Evolutionary conservation across 1,284 basidiomycete species (phyloP), one percentile per base, ranked within the genome.

Genomic region (Heterobasidion parviporum): DNA sequence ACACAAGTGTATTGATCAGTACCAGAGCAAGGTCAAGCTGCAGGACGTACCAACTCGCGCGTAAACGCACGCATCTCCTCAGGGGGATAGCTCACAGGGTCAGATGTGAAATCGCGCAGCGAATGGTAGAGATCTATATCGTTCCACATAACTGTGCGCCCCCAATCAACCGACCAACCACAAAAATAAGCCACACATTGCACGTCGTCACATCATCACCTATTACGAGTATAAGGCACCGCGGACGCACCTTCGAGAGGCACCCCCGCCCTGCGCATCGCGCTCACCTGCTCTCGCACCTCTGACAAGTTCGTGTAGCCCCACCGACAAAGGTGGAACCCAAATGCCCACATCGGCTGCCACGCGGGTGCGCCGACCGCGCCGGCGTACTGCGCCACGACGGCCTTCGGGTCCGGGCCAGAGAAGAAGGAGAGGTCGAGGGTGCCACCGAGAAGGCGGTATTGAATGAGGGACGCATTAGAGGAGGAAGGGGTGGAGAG

Each of bases 71-170:
- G 69, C 61, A 87, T 72, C 58, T 87, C 80, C 10, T 79, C 74
- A 6, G 65, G 70, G 6, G 85, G 81, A 72, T 81, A 89, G 43
- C 75, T 78, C 26, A 81, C 74, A 12, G 85, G 85, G 64, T 87
- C 85, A 10, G 78, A 72, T 8, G 86, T 88, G 61, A 89, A 88
- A 67, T 86, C 85, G 8, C 85, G 76, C 52, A 78, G 72, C 33
- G 80, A 77, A 60, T 86, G 80, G 61, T 84, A 87, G 54, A 87
- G 62, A 68, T 90, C 87, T 58, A 89, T 88, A 61, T 89, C 87
- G 63, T 85, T 88, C 87, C 87, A 89, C 74, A 83, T 84, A 48
- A 81, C 81, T 83, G 52, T 15, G 49, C 20, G 16, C 26, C 26
- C 26, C 26, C 26, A 26, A 26, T 26, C 3, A 26, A 26, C 26